These are phyloP conservation scores for Debaryomyces coudertii DNA, from an alignment of 1,139 yeast genomes.

Conservation along the genomic window DNA sequence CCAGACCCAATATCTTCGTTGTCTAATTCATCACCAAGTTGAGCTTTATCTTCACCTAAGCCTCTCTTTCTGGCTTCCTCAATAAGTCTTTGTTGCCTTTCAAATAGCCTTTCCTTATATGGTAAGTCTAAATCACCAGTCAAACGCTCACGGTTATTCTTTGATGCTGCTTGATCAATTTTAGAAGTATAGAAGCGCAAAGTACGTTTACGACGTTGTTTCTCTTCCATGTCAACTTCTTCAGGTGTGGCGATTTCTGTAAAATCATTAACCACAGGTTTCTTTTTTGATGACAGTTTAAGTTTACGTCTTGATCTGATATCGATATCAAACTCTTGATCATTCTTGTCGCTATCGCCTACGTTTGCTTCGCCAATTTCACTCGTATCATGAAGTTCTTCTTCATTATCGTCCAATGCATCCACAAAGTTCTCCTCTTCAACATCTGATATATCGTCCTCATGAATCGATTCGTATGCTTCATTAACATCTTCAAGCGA, in stretches of 20 bases:
- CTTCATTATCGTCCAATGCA: constrained; percentile 26
- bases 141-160: constrained; percentile 50
- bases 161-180: constrained; percentile 78
- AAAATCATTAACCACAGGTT: constrained; percentile 49
- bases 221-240: constrained; percentile 80
- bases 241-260: constrained; percentile 70
- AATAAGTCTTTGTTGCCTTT: constrained; percentile 80
- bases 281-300: constrained; percentile 30
- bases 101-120: constrained; percentile 86
- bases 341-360: constrained; percentile 20
- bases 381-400: constrained; percentile 21
- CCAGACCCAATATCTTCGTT: constrained; percentile 54
- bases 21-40: constrained; percentile 58
- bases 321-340: constrained; percentile 44
- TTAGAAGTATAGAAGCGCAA: constrained; percentile 95
- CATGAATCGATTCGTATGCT: constrained; percentile 14
- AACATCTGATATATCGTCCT: constrained; percentile 11
- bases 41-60: constrained; percentile 47
- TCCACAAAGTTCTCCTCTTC: constrained; percentile 23
- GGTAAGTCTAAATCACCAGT: constrained; percentile 92
- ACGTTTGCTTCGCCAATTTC: constrained; percentile 31
- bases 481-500: constrained; percentile 15
- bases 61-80: constrained; percentile 93
- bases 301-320: constrained; percentile 51
- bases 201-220: constrained; percentile 77